A percentile compares a stretch with the other conserved stretches of the same genome.
Conservation (phyloP, 1,139 yeast species). For the Candida pseudoviswanathii region DNA sequence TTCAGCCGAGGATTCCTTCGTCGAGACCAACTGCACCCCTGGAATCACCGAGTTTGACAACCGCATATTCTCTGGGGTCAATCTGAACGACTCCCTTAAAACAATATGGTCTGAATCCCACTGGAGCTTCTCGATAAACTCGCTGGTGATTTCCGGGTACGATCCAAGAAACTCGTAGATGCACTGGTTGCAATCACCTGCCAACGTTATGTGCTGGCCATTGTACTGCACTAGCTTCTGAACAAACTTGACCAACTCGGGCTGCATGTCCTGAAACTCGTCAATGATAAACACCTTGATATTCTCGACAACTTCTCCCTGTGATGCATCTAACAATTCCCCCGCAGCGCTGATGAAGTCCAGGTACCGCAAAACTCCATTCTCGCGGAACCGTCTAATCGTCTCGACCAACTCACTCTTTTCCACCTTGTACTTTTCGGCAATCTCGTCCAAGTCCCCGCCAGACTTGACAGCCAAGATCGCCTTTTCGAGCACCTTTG, state of each 20-base stretch:
- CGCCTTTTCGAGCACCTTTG: slow-evolving; percentile 33
- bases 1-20: slow-evolving; percentile 23
- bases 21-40: slow-evolving; percentile 17
- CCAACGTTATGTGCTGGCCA: slow-evolving; percentile 57
- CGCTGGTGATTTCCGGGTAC: slow-evolving; percentile 32
- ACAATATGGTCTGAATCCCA: slow-evolving; percentile 27
- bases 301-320: slow-evolving; percentile 22
- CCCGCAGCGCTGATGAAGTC: slow-evolving; percentile 38
- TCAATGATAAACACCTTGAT: slow-evolving; percentile 58
- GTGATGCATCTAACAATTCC: slow-evolving; percentile 25
- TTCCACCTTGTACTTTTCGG: slow-evolving; percentile 25
- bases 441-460: slow-evolving; percentile 27
- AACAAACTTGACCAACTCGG: slow-evolving; percentile 50
- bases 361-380: slow-evolving; percentile 40
- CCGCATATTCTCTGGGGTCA: slow-evolving; percentile 55
- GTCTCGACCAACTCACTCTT: slow-evolving; percentile 24
- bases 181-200: slow-evolving; percentile 77
- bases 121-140: slow-evolving; percentile 26
- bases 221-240: slow-evolving; percentile 33
- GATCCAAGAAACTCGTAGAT: slow-evolving; percentile 69
- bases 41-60: slow-evolving; percentile 34
- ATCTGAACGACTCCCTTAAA: slow-evolving; percentile 56
- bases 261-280: slow-evolving; percentile 75
- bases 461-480: slow-evolving; percentile 36
- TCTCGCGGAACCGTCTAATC: slow-evolving; percentile 24